Conservation (phyloP, 352 stramenopile species). For the Phytophthora fragariae region DNA sequence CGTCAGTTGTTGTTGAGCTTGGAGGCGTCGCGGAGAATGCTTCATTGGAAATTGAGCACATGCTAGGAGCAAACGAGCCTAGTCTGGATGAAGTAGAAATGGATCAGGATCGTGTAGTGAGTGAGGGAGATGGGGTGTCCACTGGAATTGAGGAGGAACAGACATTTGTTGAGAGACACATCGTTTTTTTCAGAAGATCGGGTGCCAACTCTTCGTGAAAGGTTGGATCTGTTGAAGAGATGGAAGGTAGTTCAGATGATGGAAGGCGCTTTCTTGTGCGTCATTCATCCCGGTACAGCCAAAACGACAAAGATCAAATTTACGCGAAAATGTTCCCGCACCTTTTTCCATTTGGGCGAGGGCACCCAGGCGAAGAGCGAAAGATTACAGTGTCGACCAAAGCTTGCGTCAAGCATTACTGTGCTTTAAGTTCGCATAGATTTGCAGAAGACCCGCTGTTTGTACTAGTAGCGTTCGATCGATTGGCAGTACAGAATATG, state of each 20-base stretch:
- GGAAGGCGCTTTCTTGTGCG: neutral
- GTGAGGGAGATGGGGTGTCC: no score
- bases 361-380: neutral
- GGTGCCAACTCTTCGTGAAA: no score
- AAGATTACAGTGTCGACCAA: neutral
- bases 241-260: neutral
- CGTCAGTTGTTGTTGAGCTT: no score
- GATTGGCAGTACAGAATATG: neutral
- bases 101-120: no score
- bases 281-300: neutral
- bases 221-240: no score
- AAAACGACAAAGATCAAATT: neutral
- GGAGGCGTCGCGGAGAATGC: no score
- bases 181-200: no score
- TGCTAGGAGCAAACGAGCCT: no score
- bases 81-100: no score
- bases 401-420: slow-evolving; percentile 4
- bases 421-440: neutral
- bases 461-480: slow-evolving; percentile 3
- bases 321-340: neutral
- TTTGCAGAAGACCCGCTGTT: slow-evolving; percentile 2
- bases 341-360: neutral
- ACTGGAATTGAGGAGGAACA: no score
- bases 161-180: no score
- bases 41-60: no score